phyloP scores from a whole-genome alignment of 257 asterid genomes.

The Nicotiana undulata region DNA sequence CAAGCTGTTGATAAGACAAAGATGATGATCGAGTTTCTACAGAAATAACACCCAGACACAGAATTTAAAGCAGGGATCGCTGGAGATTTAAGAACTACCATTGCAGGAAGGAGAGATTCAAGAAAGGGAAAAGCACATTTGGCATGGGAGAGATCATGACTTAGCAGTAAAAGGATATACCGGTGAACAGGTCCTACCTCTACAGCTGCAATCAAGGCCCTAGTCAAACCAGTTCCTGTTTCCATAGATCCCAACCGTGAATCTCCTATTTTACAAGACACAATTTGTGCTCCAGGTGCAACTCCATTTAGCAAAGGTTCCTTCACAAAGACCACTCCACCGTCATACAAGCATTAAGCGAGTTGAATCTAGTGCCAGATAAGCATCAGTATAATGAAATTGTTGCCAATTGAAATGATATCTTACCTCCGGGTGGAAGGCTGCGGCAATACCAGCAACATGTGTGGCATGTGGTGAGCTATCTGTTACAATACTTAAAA shows the following conservation, averaged over 20 bases:
- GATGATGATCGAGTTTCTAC: neutral
- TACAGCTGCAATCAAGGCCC: conserved; percentile 95
- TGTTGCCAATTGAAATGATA: neutral
- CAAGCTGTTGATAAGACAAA: neutral
- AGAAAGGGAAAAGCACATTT: neutral
- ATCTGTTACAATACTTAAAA: conserved; percentile 92
- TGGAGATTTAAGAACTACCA: neutral
- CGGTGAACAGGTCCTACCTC: conserved; percentile 40
- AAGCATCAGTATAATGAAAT: neutral
- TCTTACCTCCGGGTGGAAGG: conserved; percentile 74
- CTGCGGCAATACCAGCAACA: conserved; percentile 95
- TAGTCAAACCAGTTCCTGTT: conserved; percentile 95
- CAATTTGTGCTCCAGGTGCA: conserved; percentile 98
- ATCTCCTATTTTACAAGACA: conserved; percentile 97
- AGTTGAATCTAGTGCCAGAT: neutral
- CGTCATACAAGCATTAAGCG: neutral
- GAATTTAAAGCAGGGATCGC: neutral
- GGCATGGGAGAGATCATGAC: neutral
- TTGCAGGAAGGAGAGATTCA: neutral
- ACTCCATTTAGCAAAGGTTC: conserved; percentile 95
- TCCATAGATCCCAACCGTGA: conserved; percentile 97
- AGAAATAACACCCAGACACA: neutral
- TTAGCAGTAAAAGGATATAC: neutral
- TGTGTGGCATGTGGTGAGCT: conserved; percentile 97
- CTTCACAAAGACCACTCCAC: conserved; percentile 31